A percentile compares a stretch with the other conserved stretches of the same genome.
Conservation (phyloP, 116 monocot species). For the Cymodocea nodosa region DNA sequence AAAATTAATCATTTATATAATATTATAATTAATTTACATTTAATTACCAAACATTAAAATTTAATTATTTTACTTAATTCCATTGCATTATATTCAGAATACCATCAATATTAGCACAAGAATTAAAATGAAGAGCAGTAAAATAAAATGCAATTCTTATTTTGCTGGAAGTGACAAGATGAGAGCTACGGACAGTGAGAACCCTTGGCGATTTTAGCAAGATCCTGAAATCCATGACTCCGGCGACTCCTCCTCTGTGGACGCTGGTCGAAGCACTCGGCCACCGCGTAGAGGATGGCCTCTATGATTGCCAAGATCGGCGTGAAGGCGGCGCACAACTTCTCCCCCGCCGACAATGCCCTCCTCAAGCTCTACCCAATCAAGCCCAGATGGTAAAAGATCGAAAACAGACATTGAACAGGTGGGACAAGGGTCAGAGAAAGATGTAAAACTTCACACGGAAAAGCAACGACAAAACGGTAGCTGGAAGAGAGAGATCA, state of each 20-base stretch:
- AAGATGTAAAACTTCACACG: no score
- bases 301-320: constrained; percentile 37
- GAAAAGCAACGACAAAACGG: no score
- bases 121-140: no score
- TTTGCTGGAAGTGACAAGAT: background rate
- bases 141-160: background rate
- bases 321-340: constrained; percentile 25
- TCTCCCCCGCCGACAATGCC: constrained; percentile 30
- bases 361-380: background rate
- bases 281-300: constrained; percentile 19
- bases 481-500: background rate
- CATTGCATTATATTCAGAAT: no score
- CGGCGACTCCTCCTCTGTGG: background rate
- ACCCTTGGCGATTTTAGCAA: constrained; percentile 17
- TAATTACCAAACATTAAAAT: no score
- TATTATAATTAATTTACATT: no score
- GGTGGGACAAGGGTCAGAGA: no score
- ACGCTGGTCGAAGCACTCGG: constrained; percentile 27
- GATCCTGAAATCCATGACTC: constrained; percentile 3
- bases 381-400: no score
- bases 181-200: constrained; percentile 13
- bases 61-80: no score
- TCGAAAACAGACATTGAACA: no score
- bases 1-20: no score
- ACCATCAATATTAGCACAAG: no score